A percentile compares a stretch with the other conserved stretches of the same genome.
These are phyloP conservation scores for Amanita inopinata DNA, from an alignment of 768 basidiomycete species.

Conservation along the genomic window DNA sequence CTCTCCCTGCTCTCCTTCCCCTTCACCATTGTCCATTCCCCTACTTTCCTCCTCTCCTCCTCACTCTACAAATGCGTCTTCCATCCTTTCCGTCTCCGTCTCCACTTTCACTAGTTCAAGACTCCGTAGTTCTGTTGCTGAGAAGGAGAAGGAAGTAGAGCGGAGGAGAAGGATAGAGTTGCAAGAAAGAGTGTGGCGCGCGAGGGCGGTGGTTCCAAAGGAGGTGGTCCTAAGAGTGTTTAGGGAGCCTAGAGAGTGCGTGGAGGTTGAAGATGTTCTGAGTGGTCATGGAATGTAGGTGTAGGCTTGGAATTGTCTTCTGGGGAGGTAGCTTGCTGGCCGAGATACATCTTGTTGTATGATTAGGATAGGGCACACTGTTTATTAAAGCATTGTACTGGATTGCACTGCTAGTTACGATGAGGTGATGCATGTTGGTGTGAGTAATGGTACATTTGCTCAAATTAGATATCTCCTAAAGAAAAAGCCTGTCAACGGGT, in stretches of 20 bases:
- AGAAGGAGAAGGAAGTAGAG: not conserved
- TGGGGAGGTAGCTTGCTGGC: too few relatives aligned
- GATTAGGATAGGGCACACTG: too few relatives aligned
- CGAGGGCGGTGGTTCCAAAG: slow-evolving; percentile 1
- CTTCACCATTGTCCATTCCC: too few relatives aligned
- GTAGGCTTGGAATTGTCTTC: too few relatives aligned
- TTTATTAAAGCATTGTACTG: too few relatives aligned
- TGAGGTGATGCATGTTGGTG: too few relatives aligned
- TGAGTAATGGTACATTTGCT: not conserved
- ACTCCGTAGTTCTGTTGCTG: not conserved
- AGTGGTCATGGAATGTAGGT: not conserved
- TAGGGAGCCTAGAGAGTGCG: slow-evolving; percentile 7
- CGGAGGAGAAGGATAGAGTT: slow-evolving; percentile 2
- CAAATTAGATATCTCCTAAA: not conserved
- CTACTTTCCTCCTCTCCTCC: too few relatives aligned
- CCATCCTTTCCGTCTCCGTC: too few relatives aligned
- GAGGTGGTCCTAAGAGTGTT: slow-evolving; percentile 5
- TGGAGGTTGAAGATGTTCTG: slow-evolving; percentile 1
- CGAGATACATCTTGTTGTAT: too few relatives aligned
- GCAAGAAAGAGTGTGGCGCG: slow-evolving; percentile 9
- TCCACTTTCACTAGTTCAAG: not conserved
- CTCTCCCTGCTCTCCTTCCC: too few relatives aligned
- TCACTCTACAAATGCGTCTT: too few relatives aligned
- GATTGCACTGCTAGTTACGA: too few relatives aligned
- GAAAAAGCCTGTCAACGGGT: not conserved